Conservation (phyloP, 805 yeast species). For the Nakazawaea ambrosiae region DNA sequence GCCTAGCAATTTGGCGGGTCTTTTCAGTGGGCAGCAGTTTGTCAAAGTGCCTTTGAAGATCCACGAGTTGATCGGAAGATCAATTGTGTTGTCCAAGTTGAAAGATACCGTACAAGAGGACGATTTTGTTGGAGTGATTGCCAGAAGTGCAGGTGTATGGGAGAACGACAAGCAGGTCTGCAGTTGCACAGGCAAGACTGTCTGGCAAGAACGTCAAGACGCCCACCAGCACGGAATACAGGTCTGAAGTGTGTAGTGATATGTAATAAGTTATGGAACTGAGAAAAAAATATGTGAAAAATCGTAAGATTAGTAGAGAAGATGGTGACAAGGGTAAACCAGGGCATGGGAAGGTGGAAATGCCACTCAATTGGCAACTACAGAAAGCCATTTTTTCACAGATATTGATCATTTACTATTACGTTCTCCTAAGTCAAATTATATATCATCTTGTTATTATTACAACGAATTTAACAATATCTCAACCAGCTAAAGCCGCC, state of each 20-base stretch:
- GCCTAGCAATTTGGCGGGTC: conserved; percentile 24
- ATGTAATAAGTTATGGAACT: too few relatives aligned
- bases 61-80: conserved; percentile 64
- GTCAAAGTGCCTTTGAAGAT: conserved; percentile 40
- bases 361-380: too few relatives aligned
- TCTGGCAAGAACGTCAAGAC: conserved; percentile 90
- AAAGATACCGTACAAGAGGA: conserved; percentile 32
- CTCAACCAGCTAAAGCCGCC: conserved; percentile 3
- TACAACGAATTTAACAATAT: too few relatives aligned
- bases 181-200: conserved; percentile 89
- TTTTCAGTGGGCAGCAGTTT: conserved; percentile 39
- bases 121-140: conserved; percentile 78
- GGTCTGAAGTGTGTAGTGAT: not conserved
- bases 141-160: conserved; percentile 96
- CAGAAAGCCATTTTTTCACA: too few relatives aligned
- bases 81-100: conserved; percentile 39
- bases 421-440: too few relatives aligned
- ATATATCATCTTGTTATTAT: too few relatives aligned
- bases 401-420: too few relatives aligned
- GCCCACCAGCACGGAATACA: conserved; percentile 55
- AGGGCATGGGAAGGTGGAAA: too few relatives aligned
- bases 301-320: not conserved
- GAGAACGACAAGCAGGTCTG: conserved; percentile 91
- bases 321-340: too few relatives aligned
- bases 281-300: not conserved